A percentile compares a stretch with the other conserved stretches of the same genome.
Evolutionary conservation across 345 rosid genomes (phyloP).

Genomic region (Brassica juncea): DNA sequence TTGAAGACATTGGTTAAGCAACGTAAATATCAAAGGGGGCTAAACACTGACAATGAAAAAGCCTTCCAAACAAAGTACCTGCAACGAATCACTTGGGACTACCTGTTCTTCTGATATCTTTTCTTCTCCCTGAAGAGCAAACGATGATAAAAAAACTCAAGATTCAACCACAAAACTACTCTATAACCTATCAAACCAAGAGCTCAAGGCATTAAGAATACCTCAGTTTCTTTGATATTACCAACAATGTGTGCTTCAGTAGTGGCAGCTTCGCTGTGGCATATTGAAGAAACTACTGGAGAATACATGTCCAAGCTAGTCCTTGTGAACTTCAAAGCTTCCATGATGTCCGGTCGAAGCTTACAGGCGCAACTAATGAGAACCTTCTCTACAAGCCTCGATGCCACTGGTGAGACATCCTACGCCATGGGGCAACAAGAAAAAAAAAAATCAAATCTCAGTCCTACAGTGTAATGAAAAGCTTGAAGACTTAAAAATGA

Average conservation of each 20-base stretch:
- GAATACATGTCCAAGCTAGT: conserved; percentile 58
- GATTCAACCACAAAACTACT: conserved; percentile 24
- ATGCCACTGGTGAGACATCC: conserved; percentile 51
- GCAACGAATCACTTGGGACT: conserved; percentile 13
- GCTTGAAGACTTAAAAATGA: not conserved
- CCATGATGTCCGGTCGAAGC: conserved; percentile 58
- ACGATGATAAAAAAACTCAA: not conserved
- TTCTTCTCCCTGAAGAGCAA: conserved; percentile 32
- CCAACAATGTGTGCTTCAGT: conserved; percentile 31
- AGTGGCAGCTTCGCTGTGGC: conserved; percentile 36
- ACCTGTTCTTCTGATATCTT: conserved; percentile 10
- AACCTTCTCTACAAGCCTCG: conserved; percentile 62
- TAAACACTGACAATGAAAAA: conserved; percentile 7
- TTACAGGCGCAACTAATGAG: conserved; percentile 55
- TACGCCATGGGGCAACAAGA: conserved; percentile 29
- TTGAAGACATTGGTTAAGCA: conserved; percentile 17
- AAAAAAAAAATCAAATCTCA: conserved; percentile 4
- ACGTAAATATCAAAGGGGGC: not conserved
- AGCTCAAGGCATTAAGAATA: conserved; percentile 28
- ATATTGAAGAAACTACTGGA: conserved; percentile 54
- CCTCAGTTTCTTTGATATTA: conserved; percentile 48
- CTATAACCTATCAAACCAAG: conserved; percentile 1
- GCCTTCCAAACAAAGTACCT: conserved; percentile 26
- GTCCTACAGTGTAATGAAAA: not conserved
- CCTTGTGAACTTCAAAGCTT: conserved; percentile 49